A percentile compares a stretch with the other conserved stretches of the same genome.
These are phyloP conservation scores for Nymphaea colorata DNA, from an alignment of 164 flowering plant species.

Conservation along the genomic window DNA sequence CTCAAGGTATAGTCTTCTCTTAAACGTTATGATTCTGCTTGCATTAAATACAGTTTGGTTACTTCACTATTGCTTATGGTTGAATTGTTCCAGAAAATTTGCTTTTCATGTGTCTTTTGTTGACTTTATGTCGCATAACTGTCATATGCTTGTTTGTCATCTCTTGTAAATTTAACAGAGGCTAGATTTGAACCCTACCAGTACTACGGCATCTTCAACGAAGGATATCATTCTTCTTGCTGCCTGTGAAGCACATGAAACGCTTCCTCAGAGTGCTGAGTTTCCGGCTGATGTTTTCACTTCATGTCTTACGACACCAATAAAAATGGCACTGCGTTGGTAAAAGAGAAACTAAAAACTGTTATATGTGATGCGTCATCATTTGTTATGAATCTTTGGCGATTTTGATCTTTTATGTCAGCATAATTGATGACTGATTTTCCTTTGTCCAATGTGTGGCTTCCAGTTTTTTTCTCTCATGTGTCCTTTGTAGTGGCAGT, in stretches of 20 bases:
- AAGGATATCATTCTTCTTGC: slow-evolving; percentile 92
- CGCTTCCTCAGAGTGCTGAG: slow-evolving; percentile 94
- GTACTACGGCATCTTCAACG: slow-evolving; percentile 37
- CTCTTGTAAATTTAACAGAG: slow-evolving; percentile 28
- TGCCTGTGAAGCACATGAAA: slow-evolving; percentile 97
- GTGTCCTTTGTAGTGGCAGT: too few relatives aligned
- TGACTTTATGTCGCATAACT: too few relatives aligned
- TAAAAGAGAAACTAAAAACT: slow-evolving; percentile 9
- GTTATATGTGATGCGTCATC: too few relatives aligned
- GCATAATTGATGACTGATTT: too few relatives aligned
- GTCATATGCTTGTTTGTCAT: neutral
- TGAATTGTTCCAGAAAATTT: neutral
- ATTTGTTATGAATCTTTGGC: too few relatives aligned
- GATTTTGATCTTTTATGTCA: too few relatives aligned
- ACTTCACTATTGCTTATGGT: neutral
- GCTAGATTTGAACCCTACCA: slow-evolving; percentile 43
- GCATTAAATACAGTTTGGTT: neutral
- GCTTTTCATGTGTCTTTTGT: too few relatives aligned
- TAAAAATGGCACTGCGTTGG: slow-evolving; percentile 96
- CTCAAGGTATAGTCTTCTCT: too few relatives aligned
- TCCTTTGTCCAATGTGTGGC: neutral
- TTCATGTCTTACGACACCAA: slow-evolving; percentile 97
- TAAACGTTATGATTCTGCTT: neutral
- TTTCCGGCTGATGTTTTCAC: slow-evolving; percentile 98
- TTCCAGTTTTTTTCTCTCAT: neutral